Evolutionary conservation across 169 alveolate genomes (phyloP).

Genomic region (Amoebophrya sp.): DNA sequence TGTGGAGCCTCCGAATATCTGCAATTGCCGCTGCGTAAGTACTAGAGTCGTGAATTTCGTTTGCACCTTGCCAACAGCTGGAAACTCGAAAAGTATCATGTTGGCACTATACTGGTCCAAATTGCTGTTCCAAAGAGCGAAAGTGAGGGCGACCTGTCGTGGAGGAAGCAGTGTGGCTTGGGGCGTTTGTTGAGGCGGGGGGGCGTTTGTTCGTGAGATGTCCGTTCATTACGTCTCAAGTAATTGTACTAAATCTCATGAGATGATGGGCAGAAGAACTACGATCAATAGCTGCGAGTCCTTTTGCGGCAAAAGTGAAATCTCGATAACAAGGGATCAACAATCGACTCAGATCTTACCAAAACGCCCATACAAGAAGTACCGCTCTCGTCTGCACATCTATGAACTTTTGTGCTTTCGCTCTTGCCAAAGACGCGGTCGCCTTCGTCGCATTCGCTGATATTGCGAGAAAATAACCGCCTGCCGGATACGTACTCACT

Average conservation of each 20-base stretch:
- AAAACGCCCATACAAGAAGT: no score
- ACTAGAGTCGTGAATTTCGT: background rate
- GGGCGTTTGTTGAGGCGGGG: no score
- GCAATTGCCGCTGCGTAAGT: background rate
- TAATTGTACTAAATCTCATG: no score
- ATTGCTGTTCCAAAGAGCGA: background rate
- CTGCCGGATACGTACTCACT: background rate
- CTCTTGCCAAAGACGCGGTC: background rate
- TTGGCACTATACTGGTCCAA: background rate
- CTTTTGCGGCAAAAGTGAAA: no score
- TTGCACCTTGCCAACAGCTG: background rate
- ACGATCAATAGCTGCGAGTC: no score
- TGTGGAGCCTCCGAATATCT: background rate
- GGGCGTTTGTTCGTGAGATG: no score
- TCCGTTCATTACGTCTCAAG: no score
- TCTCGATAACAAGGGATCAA: no score
- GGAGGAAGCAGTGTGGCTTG: no score
- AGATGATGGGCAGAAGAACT: no score
- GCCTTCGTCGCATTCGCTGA: background rate
- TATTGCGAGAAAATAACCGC: background rate
- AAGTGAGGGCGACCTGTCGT: background rate
- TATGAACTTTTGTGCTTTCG: background rate
- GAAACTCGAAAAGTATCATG: background rate
- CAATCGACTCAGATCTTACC: no score
- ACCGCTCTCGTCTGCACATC: background rate